Conservation (phyloP, 140 eudicot species). For the Stevia rebaudiana region DNA sequence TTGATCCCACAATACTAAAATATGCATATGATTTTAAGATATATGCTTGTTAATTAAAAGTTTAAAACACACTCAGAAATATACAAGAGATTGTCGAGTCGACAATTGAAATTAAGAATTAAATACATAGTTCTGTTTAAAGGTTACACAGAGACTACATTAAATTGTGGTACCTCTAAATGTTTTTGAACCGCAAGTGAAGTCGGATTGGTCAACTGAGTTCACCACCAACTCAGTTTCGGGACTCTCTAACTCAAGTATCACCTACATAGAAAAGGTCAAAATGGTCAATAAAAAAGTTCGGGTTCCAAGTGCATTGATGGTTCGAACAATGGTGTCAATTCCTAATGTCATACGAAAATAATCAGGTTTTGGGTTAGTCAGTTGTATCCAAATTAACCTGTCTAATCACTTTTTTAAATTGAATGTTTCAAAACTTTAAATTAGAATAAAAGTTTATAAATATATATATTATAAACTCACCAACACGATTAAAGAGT, state of each 20-base stretch:
- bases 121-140: neutral
- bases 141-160: neutral
- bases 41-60: neutral
- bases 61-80: no score
- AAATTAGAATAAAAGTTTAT: no score
- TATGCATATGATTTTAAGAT: constrained; percentile 1
- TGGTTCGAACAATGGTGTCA: neutral
- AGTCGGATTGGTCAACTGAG: constrained; percentile 69
- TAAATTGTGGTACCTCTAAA: constrained; percentile 24
- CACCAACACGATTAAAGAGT: neutral
- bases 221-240: constrained; percentile 45
- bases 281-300: neutral
- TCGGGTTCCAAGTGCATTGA: neutral
- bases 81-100: neutral
- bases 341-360: neutral
- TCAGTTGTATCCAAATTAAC: no score
- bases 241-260: constrained; percentile 76
- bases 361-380: neutral
- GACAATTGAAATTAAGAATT: neutral
- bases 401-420: neutral
- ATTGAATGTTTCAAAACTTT: no score
- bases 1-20: neutral
- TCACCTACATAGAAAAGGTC: constrained; percentile 1
- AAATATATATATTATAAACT: neutral
- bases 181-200: constrained; percentile 52